A percentile compares a stretch with the other conserved stretches of the same genome.
These are phyloP conservation scores for Aspergillus sp. DNA, from an alignment of 2,329 filamentous ascomycete genomes.

Conservation along the genomic window DNA sequence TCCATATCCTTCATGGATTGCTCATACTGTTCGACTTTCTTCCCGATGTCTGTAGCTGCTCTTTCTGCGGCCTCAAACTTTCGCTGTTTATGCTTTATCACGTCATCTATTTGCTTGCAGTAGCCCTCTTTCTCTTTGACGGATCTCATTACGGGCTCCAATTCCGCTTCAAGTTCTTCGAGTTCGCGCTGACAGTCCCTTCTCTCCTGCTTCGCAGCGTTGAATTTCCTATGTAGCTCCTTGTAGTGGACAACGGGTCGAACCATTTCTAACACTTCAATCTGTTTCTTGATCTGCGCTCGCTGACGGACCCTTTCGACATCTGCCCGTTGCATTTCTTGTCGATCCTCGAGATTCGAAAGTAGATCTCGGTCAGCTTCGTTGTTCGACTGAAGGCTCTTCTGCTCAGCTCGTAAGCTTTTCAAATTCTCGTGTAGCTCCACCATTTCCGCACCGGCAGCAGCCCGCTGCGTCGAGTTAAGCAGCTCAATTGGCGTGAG, in stretches of 20 bases:
- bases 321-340: conserved; percentile 73
- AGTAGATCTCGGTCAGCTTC: conserved; percentile 63
- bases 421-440: conserved; percentile 76
- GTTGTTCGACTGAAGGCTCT: conserved; percentile 59
- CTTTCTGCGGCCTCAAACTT: conserved; percentile 57
- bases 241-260: conserved; percentile 67
- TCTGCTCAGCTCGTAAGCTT: conserved; percentile 67
- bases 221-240: conserved; percentile 51
- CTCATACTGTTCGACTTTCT: conserved; percentile 42
- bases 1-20: conserved; percentile 38
- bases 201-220: conserved; percentile 56
- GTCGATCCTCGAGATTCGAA: conserved; percentile 67
- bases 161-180: conserved; percentile 57
- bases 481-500: conserved; percentile 80
- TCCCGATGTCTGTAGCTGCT: conserved; percentile 42
- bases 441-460: conserved; percentile 77
- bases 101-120: conserved; percentile 51
- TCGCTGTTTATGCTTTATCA: conserved; percentile 56
- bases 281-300: conserved; percentile 63
- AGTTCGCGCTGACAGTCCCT: conserved; percentile 59
- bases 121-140: conserved; percentile 72
- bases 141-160: conserved; percentile 68
- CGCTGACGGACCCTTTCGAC: conserved; percentile 81
- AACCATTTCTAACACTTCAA: conserved; percentile 65
- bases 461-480: conserved; percentile 82